Percentiles rank a stretch among this genome's conserved stretches.
Evolutionary conservation across 345 rosid species (phyloP).

Genomic region (Hibiscus tridactylites): DNA sequence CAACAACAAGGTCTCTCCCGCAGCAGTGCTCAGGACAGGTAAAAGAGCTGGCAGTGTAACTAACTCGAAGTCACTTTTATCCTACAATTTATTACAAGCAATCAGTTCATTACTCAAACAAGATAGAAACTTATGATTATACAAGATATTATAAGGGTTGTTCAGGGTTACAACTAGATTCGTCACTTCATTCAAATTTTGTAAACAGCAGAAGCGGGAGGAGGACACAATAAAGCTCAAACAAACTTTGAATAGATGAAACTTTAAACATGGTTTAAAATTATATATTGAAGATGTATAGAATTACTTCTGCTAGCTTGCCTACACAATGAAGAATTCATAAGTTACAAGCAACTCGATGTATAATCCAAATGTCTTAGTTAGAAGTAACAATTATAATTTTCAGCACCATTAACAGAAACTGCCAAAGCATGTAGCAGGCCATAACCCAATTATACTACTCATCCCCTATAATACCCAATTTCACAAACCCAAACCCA

Average conservation of each 20-base stretch:
- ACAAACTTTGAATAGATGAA: neutral
- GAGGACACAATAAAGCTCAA: neutral
- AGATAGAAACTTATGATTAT: neutral
- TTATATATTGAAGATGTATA: neutral
- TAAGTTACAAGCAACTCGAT: neutral
- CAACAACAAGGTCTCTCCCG: constrained; percentile 84
- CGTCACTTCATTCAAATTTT: neutral
- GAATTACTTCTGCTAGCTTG: no score
- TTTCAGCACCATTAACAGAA: neutral
- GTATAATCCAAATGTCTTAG: neutral
- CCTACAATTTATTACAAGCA: constrained; percentile 43
- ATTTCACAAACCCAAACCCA: no score
- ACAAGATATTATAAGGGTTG: neutral
- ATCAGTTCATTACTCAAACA: constrained; percentile 12
- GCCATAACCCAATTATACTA: neutral
- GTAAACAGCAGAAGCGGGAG: neutral
- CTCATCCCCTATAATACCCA: neutral
- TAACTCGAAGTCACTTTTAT: constrained; percentile 81
- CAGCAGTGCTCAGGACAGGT: constrained; percentile 83
- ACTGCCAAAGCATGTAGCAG: neutral
- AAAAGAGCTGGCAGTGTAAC: constrained; percentile 91
- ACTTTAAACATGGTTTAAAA: neutral
- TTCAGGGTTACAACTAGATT: neutral
- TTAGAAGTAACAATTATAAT: neutral
- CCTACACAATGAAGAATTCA: neutral